Percentiles rank a stretch among this genome's conserved stretches.
Conservation (phyloP, 1,139 yeast genomes). For the Saccharomycopsis hybrid region DNA sequence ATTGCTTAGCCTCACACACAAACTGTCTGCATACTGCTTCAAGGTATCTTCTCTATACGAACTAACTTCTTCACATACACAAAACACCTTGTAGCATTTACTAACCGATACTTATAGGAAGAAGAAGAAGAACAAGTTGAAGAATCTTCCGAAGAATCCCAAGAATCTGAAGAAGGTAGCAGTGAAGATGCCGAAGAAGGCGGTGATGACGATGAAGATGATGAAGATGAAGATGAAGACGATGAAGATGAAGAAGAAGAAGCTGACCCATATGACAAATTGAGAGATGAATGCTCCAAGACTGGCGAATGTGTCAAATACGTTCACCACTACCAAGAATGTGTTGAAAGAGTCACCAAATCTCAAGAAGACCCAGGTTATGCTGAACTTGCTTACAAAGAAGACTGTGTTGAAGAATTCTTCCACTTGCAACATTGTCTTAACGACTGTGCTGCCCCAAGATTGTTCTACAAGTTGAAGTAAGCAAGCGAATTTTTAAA, state of each 20-base stretch:
- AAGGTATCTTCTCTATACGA: too few relatives aligned
- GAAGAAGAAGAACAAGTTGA: slow-evolving; percentile 7
- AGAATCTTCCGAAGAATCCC: slow-evolving; percentile 10
- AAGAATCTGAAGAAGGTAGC: slow-evolving; percentile 24
- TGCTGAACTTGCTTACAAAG: slow-evolving; percentile 76
- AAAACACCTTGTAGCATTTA: too few relatives aligned
- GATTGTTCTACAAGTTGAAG: slow-evolving; percentile 78
- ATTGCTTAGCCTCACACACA: too few relatives aligned
- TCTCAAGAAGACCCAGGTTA: slow-evolving; percentile 80
- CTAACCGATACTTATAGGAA: too few relatives aligned
- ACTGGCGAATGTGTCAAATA: slow-evolving; percentile 65
- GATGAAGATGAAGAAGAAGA: slow-evolving; percentile 76
- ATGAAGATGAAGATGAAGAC: slow-evolving; percentile 66
- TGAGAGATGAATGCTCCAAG: slow-evolving; percentile 63
- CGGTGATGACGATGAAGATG: slow-evolving; percentile 53
- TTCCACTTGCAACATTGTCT: slow-evolving; percentile 95
- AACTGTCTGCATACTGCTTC: too few relatives aligned
- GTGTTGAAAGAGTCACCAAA: slow-evolving; percentile 89
- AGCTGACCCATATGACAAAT: slow-evolving; percentile 60
- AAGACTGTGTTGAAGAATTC: slow-evolving; percentile 96
- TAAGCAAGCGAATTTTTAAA: slow-evolving; percentile 30
- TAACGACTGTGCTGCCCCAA: slow-evolving; percentile 90
- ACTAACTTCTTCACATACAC: too few relatives aligned
- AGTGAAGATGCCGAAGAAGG: slow-evolving; percentile 29
- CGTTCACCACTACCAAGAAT: slow-evolving; percentile 88